A percentile compares a stretch with the other conserved stretches of the same genome.
Evolutionary conservation across 2,329 filamentous ascomycete species (phyloP).

Genomic region (Fusarium fujikuroi): DNA sequence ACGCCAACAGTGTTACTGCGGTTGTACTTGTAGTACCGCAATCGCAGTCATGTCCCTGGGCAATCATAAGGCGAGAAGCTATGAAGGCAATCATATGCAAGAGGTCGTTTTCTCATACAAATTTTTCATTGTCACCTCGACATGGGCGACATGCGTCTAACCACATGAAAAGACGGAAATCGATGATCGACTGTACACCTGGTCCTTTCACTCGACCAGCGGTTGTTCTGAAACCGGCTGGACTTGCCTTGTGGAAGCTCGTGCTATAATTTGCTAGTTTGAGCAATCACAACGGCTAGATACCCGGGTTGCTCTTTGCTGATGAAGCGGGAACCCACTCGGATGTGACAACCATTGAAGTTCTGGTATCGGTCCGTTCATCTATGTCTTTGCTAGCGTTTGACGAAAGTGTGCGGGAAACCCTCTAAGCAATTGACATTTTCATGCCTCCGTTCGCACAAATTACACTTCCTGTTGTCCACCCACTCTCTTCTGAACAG

Average conservation of each 20-base stretch:
- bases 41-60: not conserved
- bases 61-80: not conserved
- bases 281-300: not conserved
- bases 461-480: slow-evolving; percentile 78
- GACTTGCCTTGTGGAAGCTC: not conserved
- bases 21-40: not conserved
- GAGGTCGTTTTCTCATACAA: not conserved
- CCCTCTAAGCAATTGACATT: slow-evolving; percentile 50
- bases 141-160: not conserved
- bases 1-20: not conserved
- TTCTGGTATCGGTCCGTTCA: not conserved
- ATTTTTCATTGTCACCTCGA: not conserved
- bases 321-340: slow-evolving; percentile 17
- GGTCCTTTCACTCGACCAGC: not conserved
- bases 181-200: not conserved
- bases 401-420: not conserved
- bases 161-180: not conserved
- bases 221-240: no score
- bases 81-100: not conserved
- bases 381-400: not conserved
- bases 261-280: not conserved
- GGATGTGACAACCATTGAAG: slow-evolving; percentile 10
- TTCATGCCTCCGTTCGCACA: slow-evolving; percentile 71
- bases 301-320: not conserved
- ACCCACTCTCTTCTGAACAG: slow-evolving; percentile 71